Conservation (phyloP, 352 stramenopile species). For the Bremia lactucae region DNA sequence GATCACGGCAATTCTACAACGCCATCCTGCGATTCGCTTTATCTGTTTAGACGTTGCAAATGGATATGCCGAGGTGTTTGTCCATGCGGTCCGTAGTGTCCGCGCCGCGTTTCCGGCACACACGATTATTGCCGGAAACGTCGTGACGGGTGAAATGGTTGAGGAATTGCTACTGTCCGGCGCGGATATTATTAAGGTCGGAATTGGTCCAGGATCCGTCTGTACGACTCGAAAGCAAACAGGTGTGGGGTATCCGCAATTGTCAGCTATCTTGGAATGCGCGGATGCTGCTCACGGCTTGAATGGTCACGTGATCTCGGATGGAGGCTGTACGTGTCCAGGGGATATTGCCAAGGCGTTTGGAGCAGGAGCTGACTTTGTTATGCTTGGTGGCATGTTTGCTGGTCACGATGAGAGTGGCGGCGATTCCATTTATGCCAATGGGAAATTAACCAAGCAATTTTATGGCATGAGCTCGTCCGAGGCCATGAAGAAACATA, state of each 20-base stretch:
- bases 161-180: conserved; percentile 86
- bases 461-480: conserved; percentile 92
- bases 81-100: conserved; percentile 62
- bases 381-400: conserved; percentile 90
- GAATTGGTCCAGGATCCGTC: conserved; percentile 86
- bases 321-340: conserved; percentile 84
- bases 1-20: conserved; percentile 48
- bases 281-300: conserved; percentile 85
- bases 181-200: conserved; percentile 90
- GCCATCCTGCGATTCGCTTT: conserved; percentile 55
- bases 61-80: conserved; percentile 82
- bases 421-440: conserved; percentile 66
- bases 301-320: conserved; percentile 82
- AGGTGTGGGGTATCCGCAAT: conserved; percentile 86
- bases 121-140: conserved; percentile 89
- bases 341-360: conserved; percentile 88
- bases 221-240: conserved; percentile 91
- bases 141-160: conserved; percentile 89
- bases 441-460: conserved; percentile 71
- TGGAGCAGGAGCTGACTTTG: conserved; percentile 85
- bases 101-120: conserved; percentile 48
- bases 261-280: conserved; percentile 87
- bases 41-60: conserved; percentile 89
- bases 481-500: conserved; percentile 89
- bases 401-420: conserved; percentile 86